Conservation (phyloP, 345 rosid species). For the Salix exigua region DNA sequence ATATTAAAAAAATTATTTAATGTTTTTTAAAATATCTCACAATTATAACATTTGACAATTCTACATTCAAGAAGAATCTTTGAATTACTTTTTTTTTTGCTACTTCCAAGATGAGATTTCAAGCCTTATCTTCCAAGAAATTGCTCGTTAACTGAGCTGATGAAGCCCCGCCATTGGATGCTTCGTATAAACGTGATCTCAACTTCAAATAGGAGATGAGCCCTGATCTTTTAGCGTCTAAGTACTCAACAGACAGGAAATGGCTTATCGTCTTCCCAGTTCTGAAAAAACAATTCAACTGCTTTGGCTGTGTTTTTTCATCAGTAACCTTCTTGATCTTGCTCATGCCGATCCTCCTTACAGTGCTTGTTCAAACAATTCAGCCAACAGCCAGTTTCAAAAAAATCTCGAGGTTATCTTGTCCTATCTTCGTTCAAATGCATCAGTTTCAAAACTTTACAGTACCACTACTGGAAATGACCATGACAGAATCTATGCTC, state of each 20-base stretch:
- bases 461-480: constrained; percentile 18
- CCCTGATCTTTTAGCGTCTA: not conserved
- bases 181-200: too few relatives aligned
- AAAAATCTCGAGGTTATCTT: constrained; percentile 7
- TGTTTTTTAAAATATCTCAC: too few relatives aligned
- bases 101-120: too few relatives aligned
- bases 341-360: constrained; percentile 23
- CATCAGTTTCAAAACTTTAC: constrained; percentile 10
- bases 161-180: too few relatives aligned
- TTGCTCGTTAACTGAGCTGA: too few relatives aligned
- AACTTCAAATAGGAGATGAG: not conserved
- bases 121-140: too few relatives aligned
- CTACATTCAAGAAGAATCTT: too few relatives aligned
- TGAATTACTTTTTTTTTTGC: too few relatives aligned
- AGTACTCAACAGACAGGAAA: not conserved
- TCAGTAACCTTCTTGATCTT: not conserved
- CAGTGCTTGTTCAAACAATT: not conserved
- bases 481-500: constrained; percentile 21
- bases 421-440: constrained; percentile 1
- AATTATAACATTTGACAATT: too few relatives aligned
- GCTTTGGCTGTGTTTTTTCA: not conserved
- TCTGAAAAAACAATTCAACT: not conserved
- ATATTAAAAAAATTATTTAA: too few relatives aligned
- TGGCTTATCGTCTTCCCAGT: not conserved
- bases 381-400: not conserved